Evolutionary conservation across 345 rosid genomes (phyloP), one percentile per base, ranked within the genome.

Genomic region (Camelina laxa): DNA sequence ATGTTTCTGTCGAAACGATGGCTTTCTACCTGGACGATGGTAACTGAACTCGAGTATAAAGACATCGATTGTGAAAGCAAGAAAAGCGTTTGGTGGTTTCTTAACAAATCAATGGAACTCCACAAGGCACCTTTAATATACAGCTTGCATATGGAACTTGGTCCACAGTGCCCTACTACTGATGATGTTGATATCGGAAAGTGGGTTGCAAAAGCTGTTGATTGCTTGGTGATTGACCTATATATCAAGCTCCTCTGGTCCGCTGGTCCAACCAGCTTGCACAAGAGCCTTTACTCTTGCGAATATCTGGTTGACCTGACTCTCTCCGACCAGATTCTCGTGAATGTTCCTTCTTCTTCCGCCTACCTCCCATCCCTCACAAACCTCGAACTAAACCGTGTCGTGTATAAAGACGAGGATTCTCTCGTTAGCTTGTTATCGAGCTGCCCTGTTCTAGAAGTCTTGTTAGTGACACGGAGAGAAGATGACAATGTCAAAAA

Each of bases 391-490:
- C 16, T 70, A 9, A 1, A 0, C 22, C 15, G 0, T 70, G 66
- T 59, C 33, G 58, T 59, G 20, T 59, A 70, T 70, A 35, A 70
- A 70, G 48, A 70, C 48, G 75, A 70, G n/a, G 59, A 2, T 48
- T 70, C 75, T 59, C 75, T 48, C 0, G 21, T 2, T 45, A 20
- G 22, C 3, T 21, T 70, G 2, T 59, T 70, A 70, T 70, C 65
- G 1, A 58, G 45, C 57, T 70, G 74, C 21, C 74, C 74, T 5
- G n/a, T 70, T 70, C 74, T 70, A 3, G 4, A 45, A 4, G 0
- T 1, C 0, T 21, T 70, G 57, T 0, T 0, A 3, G 67, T 70
- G 38, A 0, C 0, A 11, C 58, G 75, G 2, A 22, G 36, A 0
- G 38, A 49, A 3, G 16, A 60, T 60, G 75, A 70, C 58, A 70